phyloP scores from a whole-genome alignment of 805 yeast genomes.

The Vanderwaltozyma tropicalis region DNA sequence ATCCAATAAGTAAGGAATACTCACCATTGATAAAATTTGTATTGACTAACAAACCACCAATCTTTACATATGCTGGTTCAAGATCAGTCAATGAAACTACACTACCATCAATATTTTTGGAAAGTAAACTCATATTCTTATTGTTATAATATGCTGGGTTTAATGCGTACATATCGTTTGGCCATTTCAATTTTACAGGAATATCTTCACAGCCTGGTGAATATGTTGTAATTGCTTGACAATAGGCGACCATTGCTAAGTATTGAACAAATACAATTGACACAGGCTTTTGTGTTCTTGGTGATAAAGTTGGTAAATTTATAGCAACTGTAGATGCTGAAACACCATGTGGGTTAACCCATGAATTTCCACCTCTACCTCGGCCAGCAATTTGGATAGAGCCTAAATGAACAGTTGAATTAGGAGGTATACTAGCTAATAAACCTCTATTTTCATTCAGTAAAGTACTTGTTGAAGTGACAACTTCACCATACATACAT shows the following conservation, averaged over 20 bases:
- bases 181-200: constrained; percentile 89
- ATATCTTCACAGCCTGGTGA: constrained; percentile 55
- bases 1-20: constrained; percentile 68
- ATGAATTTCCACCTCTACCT: constrained; percentile 89
- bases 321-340: constrained; percentile 69
- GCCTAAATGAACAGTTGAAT: constrained; percentile 38
- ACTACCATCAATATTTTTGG: constrained; percentile 20
- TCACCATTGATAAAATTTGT: constrained; percentile 52
- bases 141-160: constrained; percentile 47
- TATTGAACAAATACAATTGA: constrained; percentile 82
- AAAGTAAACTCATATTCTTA: constrained; percentile 17
- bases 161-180: constrained; percentile 78
- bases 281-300: constrained; percentile 34
- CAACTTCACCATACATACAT: constrained; percentile 73
- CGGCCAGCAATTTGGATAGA: constrained; percentile 82
- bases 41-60: constrained; percentile 78
- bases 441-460: constrained; percentile 62
- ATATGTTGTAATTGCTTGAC: constrained; percentile 62
- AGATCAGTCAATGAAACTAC: constrained; percentile 36
- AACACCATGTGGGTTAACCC: constrained; percentile 94
- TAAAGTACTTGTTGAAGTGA: constrained; percentile 76
- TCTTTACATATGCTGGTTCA: constrained; percentile 61
- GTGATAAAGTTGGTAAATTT: constrained; percentile 39
- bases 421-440: constrained; percentile 37
- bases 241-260: constrained; percentile 68